Base-by-base conservation (phyloP, 768 basidiomycete genomes). In the Boletus sp. region DNA sequence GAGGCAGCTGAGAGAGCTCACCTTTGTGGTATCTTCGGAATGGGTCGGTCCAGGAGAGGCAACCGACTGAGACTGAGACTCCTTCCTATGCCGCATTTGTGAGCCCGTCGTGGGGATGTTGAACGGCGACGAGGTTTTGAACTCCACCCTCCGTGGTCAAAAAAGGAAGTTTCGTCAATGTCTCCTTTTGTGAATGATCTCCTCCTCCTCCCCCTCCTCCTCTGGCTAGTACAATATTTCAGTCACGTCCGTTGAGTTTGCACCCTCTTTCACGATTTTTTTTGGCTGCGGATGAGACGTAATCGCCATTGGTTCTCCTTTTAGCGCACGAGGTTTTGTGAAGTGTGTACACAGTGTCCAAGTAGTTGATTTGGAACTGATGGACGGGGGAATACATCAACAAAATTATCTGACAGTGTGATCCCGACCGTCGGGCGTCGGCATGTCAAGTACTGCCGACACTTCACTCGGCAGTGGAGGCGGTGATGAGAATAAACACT, bases 81-180 rank as follows among this genome's bases (percentile, higher is more conserved):
- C 25, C 37, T 59, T 72, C 32, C 69, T 69, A 8, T 69, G 56
- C 37, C 69, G 64, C 51, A 67, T 34, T 15, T 47, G 50, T 43
- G 60, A 48, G 35, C 7, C 25, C 13, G 27, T 5, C 47, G 13
- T 27, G 0, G 10, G 7, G 14, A 32, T 9, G 34, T 17, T 44
- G n/a, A 13, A 17, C 10, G 42, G 27, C 1, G 21, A 19, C 2
- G 3, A 11, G 8, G 17, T 17, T 43, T n/a, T 19, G 44, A 45
- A 30, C 11, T 7, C 2, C 13, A 7, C 43, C 15, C 5, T 14
- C 15, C 15, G 2, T 10, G 10, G 11, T 40, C 39, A 7, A 17
- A 64, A 64, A 61, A 39, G 62, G 62, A 53, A 63, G 25, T 19
- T n/a, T 40, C 46, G 30, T 17, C 19, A n/a, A 17, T 11, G 10